These are phyloP conservation scores for Ulvella scutata DNA, from an alignment of 139 green algal species.

Conservation along the genomic window DNA sequence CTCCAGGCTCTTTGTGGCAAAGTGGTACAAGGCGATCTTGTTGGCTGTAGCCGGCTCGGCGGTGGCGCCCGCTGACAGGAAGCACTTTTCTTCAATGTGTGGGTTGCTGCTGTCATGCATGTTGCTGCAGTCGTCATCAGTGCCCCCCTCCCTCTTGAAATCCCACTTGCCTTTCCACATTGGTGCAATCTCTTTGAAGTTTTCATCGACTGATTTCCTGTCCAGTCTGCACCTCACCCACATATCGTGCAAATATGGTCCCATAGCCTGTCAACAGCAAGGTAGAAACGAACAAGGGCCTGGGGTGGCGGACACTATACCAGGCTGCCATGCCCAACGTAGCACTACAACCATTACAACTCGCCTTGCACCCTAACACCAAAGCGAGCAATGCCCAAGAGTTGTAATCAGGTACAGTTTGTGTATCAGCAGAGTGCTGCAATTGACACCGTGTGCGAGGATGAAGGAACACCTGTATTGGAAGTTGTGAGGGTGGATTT, in stretches of 20 bases:
- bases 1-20: conserved; percentile 1
- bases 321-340: no score
- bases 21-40: conserved; percentile 1
- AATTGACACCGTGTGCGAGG: no score
- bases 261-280: no score
- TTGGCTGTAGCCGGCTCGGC: neutral
- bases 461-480: neutral
- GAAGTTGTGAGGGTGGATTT: neutral
- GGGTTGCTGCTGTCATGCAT: neutral
- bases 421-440: no score
- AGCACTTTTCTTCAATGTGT: neutral
- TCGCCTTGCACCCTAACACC: no score
- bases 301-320: no score
- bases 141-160: conserved; percentile 1
- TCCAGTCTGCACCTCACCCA: neutral
- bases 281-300: no score
- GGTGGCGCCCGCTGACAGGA: neutral
- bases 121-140: neutral
- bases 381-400: no score
- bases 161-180: neutral
- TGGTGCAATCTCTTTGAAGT: neutral
- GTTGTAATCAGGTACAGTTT: no score
- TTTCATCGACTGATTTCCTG: neutral
- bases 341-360: no score
- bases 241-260: no score